phyloP scores from a whole-genome alignment of 2,329 filamentous ascomycete species.

The Cercospora janseana region DNA sequence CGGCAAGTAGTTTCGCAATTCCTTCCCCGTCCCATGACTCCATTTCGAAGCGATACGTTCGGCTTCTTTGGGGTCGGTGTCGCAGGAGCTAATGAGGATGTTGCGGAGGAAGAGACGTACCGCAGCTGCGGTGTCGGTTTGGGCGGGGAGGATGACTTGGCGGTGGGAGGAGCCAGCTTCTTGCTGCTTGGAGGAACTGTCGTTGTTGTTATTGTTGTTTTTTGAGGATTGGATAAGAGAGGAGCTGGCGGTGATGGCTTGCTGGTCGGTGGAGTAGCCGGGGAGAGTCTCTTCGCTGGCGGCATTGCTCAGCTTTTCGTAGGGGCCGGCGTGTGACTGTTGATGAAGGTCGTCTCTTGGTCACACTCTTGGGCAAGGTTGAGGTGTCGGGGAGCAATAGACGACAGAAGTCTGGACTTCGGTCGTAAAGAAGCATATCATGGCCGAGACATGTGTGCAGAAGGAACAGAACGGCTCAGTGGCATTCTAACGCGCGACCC shows the following conservation, averaged over 20 bases:
- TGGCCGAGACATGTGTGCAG: no score
- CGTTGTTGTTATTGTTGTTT: no score
- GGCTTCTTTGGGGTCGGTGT: background rate
- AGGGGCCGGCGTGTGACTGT: no score
- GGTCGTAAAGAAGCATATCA: no score
- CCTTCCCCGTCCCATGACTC: constrained; percentile 24
- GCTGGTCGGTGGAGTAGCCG: background rate
- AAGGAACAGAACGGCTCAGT: no score
- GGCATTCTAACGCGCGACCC: no score
- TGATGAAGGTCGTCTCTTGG: no score
- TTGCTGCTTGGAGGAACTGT: no score
- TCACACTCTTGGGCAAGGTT: no score
- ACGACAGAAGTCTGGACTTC: no score
- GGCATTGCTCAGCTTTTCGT: background rate
- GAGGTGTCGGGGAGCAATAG: no score
- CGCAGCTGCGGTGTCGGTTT: background rate
- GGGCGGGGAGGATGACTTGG: background rate
- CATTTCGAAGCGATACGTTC: constrained; percentile 19
- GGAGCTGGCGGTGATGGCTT: background rate
- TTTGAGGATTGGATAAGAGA: background rate
- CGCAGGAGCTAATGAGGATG: background rate
- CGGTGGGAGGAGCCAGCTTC: no score
- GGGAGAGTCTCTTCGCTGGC: background rate
- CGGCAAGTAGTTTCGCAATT: constrained; percentile 18
- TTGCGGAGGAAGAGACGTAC: constrained; percentile 3